A percentile compares a stretch with the other conserved stretches of the same genome.
Conservation (phyloP, 2,329 filamentous ascomycete genomes). For the Sporothrix dimorphospora region DNA sequence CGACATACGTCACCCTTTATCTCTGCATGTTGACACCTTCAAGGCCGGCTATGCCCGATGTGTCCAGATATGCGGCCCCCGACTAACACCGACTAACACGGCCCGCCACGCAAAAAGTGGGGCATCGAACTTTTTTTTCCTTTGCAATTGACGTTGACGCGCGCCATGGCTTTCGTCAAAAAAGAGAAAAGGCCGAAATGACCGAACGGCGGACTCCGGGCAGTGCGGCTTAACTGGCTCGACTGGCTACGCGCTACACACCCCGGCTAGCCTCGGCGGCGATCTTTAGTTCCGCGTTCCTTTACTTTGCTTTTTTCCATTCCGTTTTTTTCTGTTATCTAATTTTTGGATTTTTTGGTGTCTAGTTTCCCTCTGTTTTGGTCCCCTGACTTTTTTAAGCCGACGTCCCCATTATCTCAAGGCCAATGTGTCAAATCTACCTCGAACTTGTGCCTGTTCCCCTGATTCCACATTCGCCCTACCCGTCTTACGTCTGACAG, state of each 20-base stretch:
- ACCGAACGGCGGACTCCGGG: neutral
- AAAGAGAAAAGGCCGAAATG: neutral
- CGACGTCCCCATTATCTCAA: neutral
- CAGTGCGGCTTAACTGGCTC: slow-evolving; percentile 6
- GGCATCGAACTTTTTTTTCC: neutral
- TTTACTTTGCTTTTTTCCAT: neutral
- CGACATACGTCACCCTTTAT: no score
- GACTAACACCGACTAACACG: slow-evolving; percentile 19
- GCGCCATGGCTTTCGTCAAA: neutral
- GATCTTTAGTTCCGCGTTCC: neutral
- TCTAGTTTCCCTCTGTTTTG: neutral
- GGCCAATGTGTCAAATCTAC: slow-evolving; percentile 11
- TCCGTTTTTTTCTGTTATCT: slow-evolving; percentile 1
- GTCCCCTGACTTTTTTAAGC: slow-evolving; percentile 16
- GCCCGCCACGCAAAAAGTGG: slow-evolving; percentile 11
- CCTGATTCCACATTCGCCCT: slow-evolving; percentile 2
- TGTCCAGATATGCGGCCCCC: neutral
- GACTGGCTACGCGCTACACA: neutral
- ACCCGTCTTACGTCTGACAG: neutral
- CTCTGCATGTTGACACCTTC: neutral
- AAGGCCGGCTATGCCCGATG: neutral
- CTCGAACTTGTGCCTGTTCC: neutral
- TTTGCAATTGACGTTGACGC: neutral
- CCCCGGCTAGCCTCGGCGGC: slow-evolving; percentile 19
- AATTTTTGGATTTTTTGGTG: neutral